Percentiles rank a stretch among this genome's conserved stretches.
Conservation (phyloP, 805 yeast genomes). For the Ogataea naganishii region DNA sequence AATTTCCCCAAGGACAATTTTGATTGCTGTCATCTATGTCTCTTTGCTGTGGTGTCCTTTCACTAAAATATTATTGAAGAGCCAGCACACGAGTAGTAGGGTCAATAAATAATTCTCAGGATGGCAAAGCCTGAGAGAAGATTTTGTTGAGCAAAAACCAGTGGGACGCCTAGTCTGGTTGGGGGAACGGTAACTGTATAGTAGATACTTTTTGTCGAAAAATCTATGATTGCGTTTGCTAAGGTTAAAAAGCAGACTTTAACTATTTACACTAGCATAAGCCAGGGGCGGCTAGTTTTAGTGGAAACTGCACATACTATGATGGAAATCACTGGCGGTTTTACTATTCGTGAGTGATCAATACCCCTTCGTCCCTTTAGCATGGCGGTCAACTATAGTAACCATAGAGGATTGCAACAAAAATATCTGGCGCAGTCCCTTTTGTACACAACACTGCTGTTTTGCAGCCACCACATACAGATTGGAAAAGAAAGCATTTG, state of each 20-base stretch:
- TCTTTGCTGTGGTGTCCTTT: conserved; percentile 87
- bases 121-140: conserved; percentile 64
- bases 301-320: too few species aligned
- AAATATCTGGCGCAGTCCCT: conserved; percentile 85
- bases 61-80: conserved; percentile 73
- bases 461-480: conserved; percentile 82
- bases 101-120: conserved; percentile 80
- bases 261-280: too few species aligned
- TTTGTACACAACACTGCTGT: conserved; percentile 75
- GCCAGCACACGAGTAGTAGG: conserved; percentile 88
- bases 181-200: too few species aligned
- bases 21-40: conserved; percentile 89
- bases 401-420: conserved; percentile 61
- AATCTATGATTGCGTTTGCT: too few species aligned
- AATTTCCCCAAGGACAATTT: conserved; percentile 88
- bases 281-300: too few species aligned
- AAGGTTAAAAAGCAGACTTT: too few species aligned
- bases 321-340: too few species aligned
- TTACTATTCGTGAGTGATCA: too few species aligned
- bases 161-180: too few species aligned
- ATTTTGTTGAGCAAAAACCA: too few species aligned
- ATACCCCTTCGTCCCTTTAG: background rate
- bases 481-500: conserved; percentile 60
- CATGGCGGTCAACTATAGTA: background rate
- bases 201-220: too few species aligned